A percentile compares a stretch with the other conserved stretches of the same genome.
Conservation (phyloP, 1,284 basidiomycete species). For the Cutaneotrichosporon mucoides region DNA sequence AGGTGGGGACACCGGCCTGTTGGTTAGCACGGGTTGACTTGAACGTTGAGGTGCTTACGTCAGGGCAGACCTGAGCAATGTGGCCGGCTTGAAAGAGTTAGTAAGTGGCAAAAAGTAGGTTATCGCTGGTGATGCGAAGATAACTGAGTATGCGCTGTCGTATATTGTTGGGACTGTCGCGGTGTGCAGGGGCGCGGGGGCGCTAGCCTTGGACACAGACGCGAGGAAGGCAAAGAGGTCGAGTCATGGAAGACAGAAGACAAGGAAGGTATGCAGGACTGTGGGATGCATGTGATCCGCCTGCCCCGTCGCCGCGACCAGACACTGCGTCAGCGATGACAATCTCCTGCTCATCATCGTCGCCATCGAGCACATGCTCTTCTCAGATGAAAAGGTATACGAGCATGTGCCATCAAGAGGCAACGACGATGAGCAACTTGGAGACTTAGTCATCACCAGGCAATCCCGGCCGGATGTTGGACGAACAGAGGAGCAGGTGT, state of each 20-base stretch:
- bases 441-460: neutral
- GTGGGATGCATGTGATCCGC: constrained; percentile 8
- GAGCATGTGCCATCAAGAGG: no score
- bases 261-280: neutral
- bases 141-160: neutral
- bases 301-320: neutral
- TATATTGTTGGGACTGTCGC: neutral
- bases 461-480: neutral
- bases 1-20: constrained; percentile 39
- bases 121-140: neutral
- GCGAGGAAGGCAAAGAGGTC: neutral
- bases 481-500: neutral
- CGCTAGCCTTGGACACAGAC: neutral
- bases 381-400: no score
- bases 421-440: no score
- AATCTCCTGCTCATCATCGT: no score
- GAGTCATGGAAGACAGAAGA: neutral
- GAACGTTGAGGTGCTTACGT: constrained; percentile 12
- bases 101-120: constrained; percentile 1
- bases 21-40: neutral
- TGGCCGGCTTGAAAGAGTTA: constrained; percentile 36
- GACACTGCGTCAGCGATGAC: no score
- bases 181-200: neutral
- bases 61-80: constrained; percentile 45
- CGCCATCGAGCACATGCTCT: no score